Conservation (phyloP, 129 eudicot genomes). For the Apium graveolens region DNA sequence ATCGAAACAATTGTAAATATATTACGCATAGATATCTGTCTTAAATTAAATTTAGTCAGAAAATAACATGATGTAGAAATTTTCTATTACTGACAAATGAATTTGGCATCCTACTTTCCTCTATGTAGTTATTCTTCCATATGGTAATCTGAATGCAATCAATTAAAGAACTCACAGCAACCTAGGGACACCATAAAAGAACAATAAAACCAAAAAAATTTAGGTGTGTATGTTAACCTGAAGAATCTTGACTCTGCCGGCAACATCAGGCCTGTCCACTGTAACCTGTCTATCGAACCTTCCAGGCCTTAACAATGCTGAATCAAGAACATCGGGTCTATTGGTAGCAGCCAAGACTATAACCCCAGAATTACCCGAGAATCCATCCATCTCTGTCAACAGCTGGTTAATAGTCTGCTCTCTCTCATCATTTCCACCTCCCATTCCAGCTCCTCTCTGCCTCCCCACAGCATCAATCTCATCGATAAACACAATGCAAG, state of each 20-base stretch:
- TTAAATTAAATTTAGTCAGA: not conserved
- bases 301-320: constrained; percentile 97
- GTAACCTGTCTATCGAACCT: constrained; percentile 91
- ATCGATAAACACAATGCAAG: constrained; percentile 92
- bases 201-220: not conserved
- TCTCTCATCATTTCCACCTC: constrained; percentile 98
- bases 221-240: constrained; percentile 46
- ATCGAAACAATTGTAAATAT: not conserved
- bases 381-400: constrained; percentile 98
- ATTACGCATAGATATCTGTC: not conserved
- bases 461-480: constrained; percentile 98
- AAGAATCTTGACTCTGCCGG: constrained; percentile 91
- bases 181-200: not conserved
- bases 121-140: not conserved
- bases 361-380: constrained; percentile 84
- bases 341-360: constrained; percentile 97
- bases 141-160: not conserved
- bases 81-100: not conserved
- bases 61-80: not conserved
- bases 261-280: constrained; percentile 94
- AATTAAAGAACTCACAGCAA: not conserved
- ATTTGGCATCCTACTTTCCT: not conserved
- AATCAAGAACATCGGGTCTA: constrained; percentile 96
- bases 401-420: constrained; percentile 96
- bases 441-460: constrained; percentile 95